Evolutionary conservation across 2,329 filamentous ascomycete genomes (phyloP), one percentile per base, ranked within the genome.

Genomic region (Penicillium sp.): DNA sequence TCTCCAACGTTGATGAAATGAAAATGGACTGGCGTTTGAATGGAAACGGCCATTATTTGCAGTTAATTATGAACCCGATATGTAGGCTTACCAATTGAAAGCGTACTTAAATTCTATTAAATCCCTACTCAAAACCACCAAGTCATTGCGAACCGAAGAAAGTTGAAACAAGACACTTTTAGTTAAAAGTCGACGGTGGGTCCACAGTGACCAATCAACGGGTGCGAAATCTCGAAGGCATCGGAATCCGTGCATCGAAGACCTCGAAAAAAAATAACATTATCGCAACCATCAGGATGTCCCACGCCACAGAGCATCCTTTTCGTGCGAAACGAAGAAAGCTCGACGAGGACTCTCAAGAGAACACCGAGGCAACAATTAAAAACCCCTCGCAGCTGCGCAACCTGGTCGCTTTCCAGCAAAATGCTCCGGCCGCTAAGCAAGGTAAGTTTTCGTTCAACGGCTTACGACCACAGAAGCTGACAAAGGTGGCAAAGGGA

Each of bases 361-460:
- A 53, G 24, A 53, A 54, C 13, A 54, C 50, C 22, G 48, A 57
- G 10, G 47, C 60, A 22, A 54, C 59, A 33, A 70, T 76, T 48
- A 71, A 64, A 24, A 73, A 83, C 33, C 79, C 81, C 56, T 79
- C 83, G 46, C 87, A 94, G 65, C 77, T 94, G 53, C 81, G 81
- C 63, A 79, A 84, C 54, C 77, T 90, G 40, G 78, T 94, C 36
- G 73, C 78, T 49, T 91, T 91, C 65, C 80, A 88, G 59, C 87
- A 90, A 71, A 85, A 90, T 69, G 73, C 84, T 39, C 60, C 61
- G 20, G 67, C 68, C 75, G 78, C 64, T 78, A 83, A 71, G 79
- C 86, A 63, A 82, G 87, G 68, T 87, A 88, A 72, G 86, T 81
- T 82, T 72, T 44, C 66, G 24, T 38, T 30, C 44, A 43, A 18